Conservation (phyloP, 306 rosid species). For the Cyamopsis tetragonoloba region DNA sequence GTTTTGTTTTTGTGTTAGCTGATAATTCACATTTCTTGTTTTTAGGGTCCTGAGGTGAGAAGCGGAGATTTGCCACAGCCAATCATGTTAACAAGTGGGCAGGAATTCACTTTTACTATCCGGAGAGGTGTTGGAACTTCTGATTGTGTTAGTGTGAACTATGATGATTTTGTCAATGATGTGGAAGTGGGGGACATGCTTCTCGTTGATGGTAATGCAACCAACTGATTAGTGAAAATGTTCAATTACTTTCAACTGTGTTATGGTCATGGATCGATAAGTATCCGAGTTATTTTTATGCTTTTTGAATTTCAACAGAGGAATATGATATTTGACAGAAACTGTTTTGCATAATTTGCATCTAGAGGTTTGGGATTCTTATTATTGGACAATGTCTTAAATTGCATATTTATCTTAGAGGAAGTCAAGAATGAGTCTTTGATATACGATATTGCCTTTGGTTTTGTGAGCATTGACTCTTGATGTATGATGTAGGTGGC, state of each 20-base stretch:
- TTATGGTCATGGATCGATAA: background rate
- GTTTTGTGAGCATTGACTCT: too few relatives aligned
- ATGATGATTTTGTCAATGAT: slow-evolving; percentile 90
- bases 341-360: background rate
- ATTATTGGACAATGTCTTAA: background rate
- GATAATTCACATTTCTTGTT: background rate
- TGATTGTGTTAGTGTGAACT: slow-evolving; percentile 87
- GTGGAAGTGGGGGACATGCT: slow-evolving; percentile 85
- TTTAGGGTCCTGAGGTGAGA: slow-evolving; percentile 94
- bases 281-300: background rate
- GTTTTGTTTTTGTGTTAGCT: background rate
- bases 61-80: slow-evolving; percentile 94
- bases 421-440: background rate
- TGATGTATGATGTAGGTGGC: slow-evolving; percentile 65
- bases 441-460: background rate
- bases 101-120: slow-evolving; percentile 88
- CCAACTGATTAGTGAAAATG: background rate
- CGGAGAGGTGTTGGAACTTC: slow-evolving; percentile 74
- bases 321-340: background rate
- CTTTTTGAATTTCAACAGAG: background rate
- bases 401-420: background rate
- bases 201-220: slow-evolving; percentile 78
- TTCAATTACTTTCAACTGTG: background rate
- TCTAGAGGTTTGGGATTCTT: background rate
- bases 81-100: slow-evolving; percentile 51